phyloP scores from a whole-genome alignment of 179 eudicot species.

The Drosera spatulata region DNA sequence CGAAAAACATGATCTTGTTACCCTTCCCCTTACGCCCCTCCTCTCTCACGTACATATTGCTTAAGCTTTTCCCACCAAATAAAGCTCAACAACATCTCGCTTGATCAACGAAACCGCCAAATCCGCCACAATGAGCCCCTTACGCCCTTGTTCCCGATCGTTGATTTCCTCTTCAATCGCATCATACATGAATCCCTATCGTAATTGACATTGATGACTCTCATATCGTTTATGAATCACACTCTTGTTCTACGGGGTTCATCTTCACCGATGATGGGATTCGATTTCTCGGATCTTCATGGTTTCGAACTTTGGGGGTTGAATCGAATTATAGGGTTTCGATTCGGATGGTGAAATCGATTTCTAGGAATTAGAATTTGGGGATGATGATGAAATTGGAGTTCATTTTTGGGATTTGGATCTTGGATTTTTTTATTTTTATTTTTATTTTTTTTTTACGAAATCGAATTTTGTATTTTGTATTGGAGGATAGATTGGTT shows the following conservation, averaged over 20 bases:
- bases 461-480: no score
- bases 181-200: conserved; percentile 5
- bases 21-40: conserved; percentile 3
- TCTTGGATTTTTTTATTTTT: no score
- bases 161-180: conserved; percentile 15
- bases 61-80: conserved; percentile 12
- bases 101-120: conserved; percentile 15
- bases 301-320: no score
- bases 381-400: no score
- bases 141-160: conserved; percentile 3
- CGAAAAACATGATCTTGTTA: conserved; percentile 4
- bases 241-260: conserved; percentile 24
- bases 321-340: no score
- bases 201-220: conserved; percentile 13
- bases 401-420: no score
- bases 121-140: conserved; percentile 11
- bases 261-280: conserved; percentile 9
- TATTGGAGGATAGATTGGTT: no score
- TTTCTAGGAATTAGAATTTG: no score
- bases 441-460: no score
- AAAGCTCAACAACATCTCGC: conserved; percentile 7
- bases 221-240: conserved; percentile 11
- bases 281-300: not conserved
- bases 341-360: no score
- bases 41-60: conserved; percentile 7